phyloP scores from a whole-genome alignment of 148 eudicot species.

The Drosera capensis region DNA sequence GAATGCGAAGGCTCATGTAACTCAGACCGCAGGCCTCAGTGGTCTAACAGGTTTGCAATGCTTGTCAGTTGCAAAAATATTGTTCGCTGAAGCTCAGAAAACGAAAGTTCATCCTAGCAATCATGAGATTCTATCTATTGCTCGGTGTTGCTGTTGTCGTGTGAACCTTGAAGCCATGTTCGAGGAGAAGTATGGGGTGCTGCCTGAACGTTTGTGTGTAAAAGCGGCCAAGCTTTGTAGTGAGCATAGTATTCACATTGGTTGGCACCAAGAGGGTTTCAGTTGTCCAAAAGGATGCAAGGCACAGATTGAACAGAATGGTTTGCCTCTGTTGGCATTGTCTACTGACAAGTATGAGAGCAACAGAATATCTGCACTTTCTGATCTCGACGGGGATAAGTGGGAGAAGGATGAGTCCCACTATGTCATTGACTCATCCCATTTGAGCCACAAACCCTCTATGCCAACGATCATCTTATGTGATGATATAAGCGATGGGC shows the following conservation, averaged over 20 bases:
- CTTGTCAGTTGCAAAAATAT: conserved; percentile 53
- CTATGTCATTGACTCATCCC: conserved; percentile 47
- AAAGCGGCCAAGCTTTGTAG: conserved; percentile 93
- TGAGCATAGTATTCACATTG: conserved; percentile 49
- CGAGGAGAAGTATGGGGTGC: conserved; percentile 61
- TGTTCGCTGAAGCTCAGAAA: conserved; percentile 55
- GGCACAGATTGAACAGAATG: conserved; percentile 15
- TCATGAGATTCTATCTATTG: conserved; percentile 52
- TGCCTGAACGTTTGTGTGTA: conserved; percentile 73
- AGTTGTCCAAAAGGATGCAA: conserved; percentile 63
- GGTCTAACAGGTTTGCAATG: conserved; percentile 64
- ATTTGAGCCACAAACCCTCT: conserved; percentile 33
- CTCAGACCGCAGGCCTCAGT: conserved; percentile 44
- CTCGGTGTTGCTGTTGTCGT: conserved; percentile 70
- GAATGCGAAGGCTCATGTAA: conserved; percentile 23
- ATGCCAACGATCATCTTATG: conserved; percentile 55
- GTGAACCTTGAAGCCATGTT: conserved; percentile 42
- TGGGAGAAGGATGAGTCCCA: conserved; percentile 94
- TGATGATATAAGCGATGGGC: conserved; percentile 84
- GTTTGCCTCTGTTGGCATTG: conserved; percentile 18
- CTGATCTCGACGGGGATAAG: conserved; percentile 19
- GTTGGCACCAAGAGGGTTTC: conserved; percentile 78
- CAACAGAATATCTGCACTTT: conserved; percentile 9
- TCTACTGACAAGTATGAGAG: conserved; percentile 13
- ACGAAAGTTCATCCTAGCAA: conserved; percentile 73